Percentiles rank a stretch among this genome's conserved stretches.
Conservation (phyloP, 2,329 filamentous ascomycete genomes). For the Exophiala dermatitidis region DNA sequence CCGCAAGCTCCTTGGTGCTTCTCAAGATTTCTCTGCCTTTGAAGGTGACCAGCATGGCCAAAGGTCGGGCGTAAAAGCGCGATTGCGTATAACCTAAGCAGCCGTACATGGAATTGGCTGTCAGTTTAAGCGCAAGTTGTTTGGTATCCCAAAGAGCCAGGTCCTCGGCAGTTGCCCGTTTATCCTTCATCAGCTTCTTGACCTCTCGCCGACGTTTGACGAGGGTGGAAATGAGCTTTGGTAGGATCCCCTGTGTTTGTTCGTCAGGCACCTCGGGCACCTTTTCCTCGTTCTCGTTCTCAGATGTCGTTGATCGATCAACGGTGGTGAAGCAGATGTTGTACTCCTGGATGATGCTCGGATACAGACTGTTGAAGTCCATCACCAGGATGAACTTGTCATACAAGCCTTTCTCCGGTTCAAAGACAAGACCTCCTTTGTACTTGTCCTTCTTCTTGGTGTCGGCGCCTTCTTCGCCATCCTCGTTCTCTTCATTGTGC, state of each 20-base stretch:
- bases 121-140: slow-evolving; percentile 91
- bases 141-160: slow-evolving; percentile 96
- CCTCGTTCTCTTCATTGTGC: slow-evolving; percentile 61
- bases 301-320: slow-evolving; percentile 57
- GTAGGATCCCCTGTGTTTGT: slow-evolving; percentile 76
- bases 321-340: slow-evolving; percentile 99
- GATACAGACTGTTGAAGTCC: slow-evolving; percentile 99
- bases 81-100: slow-evolving; percentile 96
- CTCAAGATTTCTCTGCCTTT: slow-evolving; percentile 96
- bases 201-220: slow-evolving; percentile 85
- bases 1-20: slow-evolving; percentile 91
- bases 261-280: slow-evolving; percentile 72
- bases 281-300: slow-evolving; percentile 72
- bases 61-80: slow-evolving; percentile 88
- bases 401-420: slow-evolving; percentile 94
- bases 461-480: slow-evolving; percentile 59
- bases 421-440: slow-evolving; percentile 96
- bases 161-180: slow-evolving; percentile 74
- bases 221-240: slow-evolving; percentile 82
- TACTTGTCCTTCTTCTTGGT: slow-evolving; percentile 98
- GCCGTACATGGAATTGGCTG: slow-evolving; percentile 99
- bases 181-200: slow-evolving; percentile 95
- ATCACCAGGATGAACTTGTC: slow-evolving; percentile 98
- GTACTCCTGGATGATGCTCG: slow-evolving; percentile 97
- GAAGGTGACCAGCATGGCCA: slow-evolving; percentile 92